These are phyloP conservation scores for Suillus alpinus DNA, from an alignment of 768 basidiomycete species.

Conservation along the genomic window DNA sequence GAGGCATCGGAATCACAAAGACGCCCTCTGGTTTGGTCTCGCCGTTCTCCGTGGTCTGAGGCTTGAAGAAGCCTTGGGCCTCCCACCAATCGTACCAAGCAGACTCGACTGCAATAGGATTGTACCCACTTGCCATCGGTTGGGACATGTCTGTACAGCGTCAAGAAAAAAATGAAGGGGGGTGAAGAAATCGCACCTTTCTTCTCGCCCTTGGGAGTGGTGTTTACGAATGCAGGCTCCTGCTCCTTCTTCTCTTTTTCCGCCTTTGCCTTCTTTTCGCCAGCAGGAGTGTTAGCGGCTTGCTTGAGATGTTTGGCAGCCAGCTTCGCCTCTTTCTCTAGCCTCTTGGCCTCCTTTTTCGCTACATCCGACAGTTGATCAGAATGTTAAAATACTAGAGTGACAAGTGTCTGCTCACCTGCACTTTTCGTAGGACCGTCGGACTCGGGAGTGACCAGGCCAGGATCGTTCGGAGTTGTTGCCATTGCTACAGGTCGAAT, in stretches of 20 bases:
- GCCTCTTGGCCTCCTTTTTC: constrained; percentile 82
- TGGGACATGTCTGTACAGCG: constrained; percentile 65
- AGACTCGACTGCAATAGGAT: constrained; percentile 90
- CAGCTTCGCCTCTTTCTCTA: constrained; percentile 76
- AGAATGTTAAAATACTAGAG: background rate
- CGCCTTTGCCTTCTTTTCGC: constrained; percentile 71
- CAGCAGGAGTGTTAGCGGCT: constrained; percentile 34
- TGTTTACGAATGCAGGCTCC: constrained; percentile 79
- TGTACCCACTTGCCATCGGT: constrained; percentile 91
- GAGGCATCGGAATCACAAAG: constrained; percentile 88
- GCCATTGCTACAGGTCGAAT: background rate
- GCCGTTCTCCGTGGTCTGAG: constrained; percentile 57
- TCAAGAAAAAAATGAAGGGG: constrained; percentile 1
- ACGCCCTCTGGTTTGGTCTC: constrained; percentile 57
- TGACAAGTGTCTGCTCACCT: constrained; percentile 25
- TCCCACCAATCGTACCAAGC: constrained; percentile 99
- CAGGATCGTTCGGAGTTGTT: constrained; percentile 3
- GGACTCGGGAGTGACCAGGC: background rate
- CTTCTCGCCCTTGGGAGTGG: constrained; percentile 87
- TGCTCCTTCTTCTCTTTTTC: constrained; percentile 74
- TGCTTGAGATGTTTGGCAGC: constrained; percentile 60
- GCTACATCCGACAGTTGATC: constrained; percentile 35
- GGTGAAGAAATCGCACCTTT: constrained; percentile 58
- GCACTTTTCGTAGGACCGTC: constrained; percentile 37
- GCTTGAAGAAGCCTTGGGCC: constrained; percentile 86